Evolutionary conservation across 2,329 filamentous ascomycete species (phyloP).

Genomic region (Lachnellula arida): DNA sequence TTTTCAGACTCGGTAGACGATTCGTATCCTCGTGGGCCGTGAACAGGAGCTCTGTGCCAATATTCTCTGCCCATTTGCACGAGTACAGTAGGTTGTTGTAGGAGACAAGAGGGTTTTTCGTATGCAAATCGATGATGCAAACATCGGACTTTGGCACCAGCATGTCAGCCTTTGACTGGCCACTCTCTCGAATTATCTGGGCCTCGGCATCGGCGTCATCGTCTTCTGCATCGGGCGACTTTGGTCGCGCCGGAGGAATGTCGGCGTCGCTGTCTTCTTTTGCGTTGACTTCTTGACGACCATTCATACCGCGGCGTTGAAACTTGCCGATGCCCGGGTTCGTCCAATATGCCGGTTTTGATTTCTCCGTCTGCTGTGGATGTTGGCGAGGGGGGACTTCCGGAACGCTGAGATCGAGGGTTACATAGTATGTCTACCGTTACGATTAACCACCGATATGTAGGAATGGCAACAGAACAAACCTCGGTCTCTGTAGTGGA

Average conservation of each 20-base stretch:
- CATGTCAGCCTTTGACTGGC: constrained; percentile 17
- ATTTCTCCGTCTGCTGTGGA: constrained; percentile 3
- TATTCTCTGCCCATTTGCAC: constrained; percentile 75
- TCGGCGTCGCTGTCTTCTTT: constrained; percentile 1
- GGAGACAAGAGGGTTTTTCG: constrained; percentile 68
- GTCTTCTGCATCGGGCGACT: neutral
- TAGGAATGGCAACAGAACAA: neutral
- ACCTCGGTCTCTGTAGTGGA: constrained; percentile 60
- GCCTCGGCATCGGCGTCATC: constrained; percentile 18
- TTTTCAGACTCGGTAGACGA: constrained; percentile 44
- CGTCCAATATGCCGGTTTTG: constrained; percentile 13
- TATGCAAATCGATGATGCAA: constrained; percentile 81
- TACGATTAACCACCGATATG: neutral
- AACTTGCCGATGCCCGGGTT: constrained; percentile 20
- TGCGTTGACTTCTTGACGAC: constrained; percentile 3
- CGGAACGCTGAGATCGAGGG: constrained; percentile 53
- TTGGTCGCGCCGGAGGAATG: neutral
- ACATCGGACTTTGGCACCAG: constrained; percentile 37
- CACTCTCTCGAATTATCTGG: constrained; percentile 3
- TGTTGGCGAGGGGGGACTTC: constrained; percentile 19
- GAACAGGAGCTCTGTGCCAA: constrained; percentile 82
- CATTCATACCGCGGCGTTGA: constrained; percentile 9
- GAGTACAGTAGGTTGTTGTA: constrained; percentile 75
- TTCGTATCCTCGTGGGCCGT: constrained; percentile 41
- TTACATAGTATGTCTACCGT: constrained; percentile 57